Base-by-base conservation (phyloP, 306 rosid genomes). In the Psophocarpus tetragonolobus region DNA sequence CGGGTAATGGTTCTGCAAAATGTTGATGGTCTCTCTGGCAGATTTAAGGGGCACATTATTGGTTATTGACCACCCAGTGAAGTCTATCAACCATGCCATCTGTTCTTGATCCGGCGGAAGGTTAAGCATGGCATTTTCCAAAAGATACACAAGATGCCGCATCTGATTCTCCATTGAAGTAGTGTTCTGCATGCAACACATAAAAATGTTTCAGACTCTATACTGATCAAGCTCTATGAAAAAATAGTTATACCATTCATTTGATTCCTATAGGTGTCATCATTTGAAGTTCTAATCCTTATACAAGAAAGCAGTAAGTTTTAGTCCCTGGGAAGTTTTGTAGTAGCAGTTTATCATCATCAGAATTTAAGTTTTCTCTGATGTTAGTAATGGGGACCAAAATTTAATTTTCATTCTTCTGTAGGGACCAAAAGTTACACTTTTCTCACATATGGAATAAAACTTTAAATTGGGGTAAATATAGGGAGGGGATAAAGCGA, bases 151-250 rank as follows among this genome's bases (percentile, higher is more conserved):
- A 29, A 91, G 78, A 84, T 91, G 97, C 75, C 88, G 75, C 57
- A 91, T 88, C 61, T 91, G 95, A 84, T 87, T 90, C 41, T 93
- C 98, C 24, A 91, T 1, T 13, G 92, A 88, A 9, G 92, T 83
- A 8, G 97, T 90, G 84, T 90, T 90, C 98, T 90, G 83, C 88
- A 84, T 87, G 83, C 88, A 84, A 64, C 68, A 41, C 78, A 48
- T 76, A 44, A 83, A 80, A 29, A 86, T 47, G 76, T 68, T 21
- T 68, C 57, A 71, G 26, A 35, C 47, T 68, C 56, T 33, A 62
- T 15, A 47, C n/a, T 3, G 44, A 20, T 53, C 7, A 26, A 24
- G n/a, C 73, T 71, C 68, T 66, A 57, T 1, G 9, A 72, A 48
- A 39, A 20, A 2, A 29, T 38, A 50, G 35, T 58, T 48, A 62